Evolutionary conservation across 1,284 basidiomycete genomes (phyloP), one percentile per base, ranked within the genome.

Genomic region (Kwoniella shivajii): DNA sequence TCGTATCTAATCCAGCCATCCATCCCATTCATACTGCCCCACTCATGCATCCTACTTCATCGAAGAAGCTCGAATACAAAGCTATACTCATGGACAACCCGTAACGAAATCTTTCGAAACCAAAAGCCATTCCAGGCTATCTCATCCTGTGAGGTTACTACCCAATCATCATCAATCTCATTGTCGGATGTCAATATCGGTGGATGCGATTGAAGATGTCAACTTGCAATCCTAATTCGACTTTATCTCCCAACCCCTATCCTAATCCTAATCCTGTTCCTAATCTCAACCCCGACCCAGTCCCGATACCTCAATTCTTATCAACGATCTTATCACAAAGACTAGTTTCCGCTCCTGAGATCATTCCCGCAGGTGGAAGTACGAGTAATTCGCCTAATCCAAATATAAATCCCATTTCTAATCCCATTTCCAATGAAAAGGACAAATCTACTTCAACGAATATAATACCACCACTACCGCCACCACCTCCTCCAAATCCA

Each of bases 401-500:
- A 27, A 31, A 46, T 16, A 33, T 31, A 36, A 22, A 16, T 36
- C 14, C 29, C 37, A 22, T 38, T 31, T 9, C 30, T 47, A 13
- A 34, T 20, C 2, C 34, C 26, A 30, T 31, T 43, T 36, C 31
- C 24, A n/a, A n/a, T n/a, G n/a, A 27, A 9, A n/a, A 26, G 3
- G 26, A 11, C 6, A 45, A 14, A n/a, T 27, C 20, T 26, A n/a
- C n/a, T 16, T n/a, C 26, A 31, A 16, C 30, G 24, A 22, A 27
- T 31, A 13, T 29, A 24, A 44, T n/a, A n/a, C 10, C 20, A 22
- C 37, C 44, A 26, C 24, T 16, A 22, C 36, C 53, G 36, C 49
- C 49, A 13, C 31, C n/a, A n/a, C n/a, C n/a, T n/a, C 50, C 50
- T 14, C 39, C 42, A 38, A 69, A 68, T 43, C 64, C 76, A 4